phyloP scores from a whole-genome alignment of 2,329 filamentous ascomycete species.

The Thielaviopsis musarum region DNA sequence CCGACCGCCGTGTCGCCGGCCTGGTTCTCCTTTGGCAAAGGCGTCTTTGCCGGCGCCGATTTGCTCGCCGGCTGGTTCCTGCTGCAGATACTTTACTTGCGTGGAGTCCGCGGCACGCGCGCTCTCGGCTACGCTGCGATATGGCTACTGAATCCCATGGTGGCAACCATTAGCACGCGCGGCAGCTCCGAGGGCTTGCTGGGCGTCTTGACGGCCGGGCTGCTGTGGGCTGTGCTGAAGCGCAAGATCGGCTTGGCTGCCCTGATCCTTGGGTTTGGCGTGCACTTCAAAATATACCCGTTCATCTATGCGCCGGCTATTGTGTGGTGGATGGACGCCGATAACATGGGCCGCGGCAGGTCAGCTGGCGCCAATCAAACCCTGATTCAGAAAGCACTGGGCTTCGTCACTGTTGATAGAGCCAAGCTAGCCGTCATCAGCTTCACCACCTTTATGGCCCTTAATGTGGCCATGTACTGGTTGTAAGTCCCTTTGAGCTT shows the following conservation, averaged over 20 bases:
- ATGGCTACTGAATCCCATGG: conserved; percentile 96
- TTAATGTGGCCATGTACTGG: conserved; percentile 67
- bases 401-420: conserved; percentile 37
- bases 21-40: conserved; percentile 66
- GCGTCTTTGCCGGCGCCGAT: conserved; percentile 70
- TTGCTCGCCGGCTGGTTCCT: conserved; percentile 48
- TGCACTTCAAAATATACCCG: conserved; percentile 98
- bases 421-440: conserved; percentile 46
- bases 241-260: conserved; percentile 50
- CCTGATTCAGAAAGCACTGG: conserved; percentile 14
- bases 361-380: neutral
- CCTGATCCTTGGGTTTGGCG: conserved; percentile 58
- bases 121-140: conserved; percentile 68
- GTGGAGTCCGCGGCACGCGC: conserved; percentile 29
- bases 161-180: conserved; percentile 86
- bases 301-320: conserved; percentile 83
- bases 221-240: conserved; percentile 67
- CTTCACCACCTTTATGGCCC: conserved; percentile 50
- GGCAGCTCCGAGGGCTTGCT: conserved; percentile 87
- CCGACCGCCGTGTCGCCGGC: conserved; percentile 51
- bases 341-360: conserved; percentile 21
- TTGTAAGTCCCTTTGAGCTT: conserved; percentile 36
- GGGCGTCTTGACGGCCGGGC: conserved; percentile 63
- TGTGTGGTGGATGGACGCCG: conserved; percentile 60
- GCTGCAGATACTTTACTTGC: conserved; percentile 23